Conservation (phyloP, 2,329 filamentous ascomycete species). For the Phialophora verrucosa region DNA sequence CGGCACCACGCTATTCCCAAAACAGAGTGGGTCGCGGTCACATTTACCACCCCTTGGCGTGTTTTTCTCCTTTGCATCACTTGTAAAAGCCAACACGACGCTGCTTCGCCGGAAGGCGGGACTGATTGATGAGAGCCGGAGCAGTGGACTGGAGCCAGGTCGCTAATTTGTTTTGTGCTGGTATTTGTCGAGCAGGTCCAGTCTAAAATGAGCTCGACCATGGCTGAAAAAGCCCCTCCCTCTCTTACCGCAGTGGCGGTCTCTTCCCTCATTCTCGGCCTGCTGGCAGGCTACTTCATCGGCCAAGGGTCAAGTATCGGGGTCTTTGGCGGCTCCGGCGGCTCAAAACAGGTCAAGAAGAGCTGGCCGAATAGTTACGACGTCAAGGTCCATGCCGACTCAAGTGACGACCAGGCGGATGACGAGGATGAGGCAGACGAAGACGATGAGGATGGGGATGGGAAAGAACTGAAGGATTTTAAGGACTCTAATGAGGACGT, state of each 20-base stretch:
- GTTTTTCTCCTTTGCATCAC: conserved; percentile 6
- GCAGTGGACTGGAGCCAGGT: neutral
- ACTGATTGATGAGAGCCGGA: conserved; percentile 7
- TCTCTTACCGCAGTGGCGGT: conserved; percentile 36
- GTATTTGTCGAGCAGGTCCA: neutral
- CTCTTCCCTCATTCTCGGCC: conserved; percentile 55
- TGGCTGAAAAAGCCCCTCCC: conserved; percentile 39
- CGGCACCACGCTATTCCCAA: no score
- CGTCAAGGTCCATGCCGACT: conserved; percentile 53
- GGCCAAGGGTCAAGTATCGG: conserved; percentile 71
- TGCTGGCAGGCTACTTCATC: conserved; percentile 78
- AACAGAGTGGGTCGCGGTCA: no score
- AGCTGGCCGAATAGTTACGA: conserved; percentile 63
- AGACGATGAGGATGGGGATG: conserved; percentile 66
- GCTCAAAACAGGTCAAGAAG: conserved; percentile 44
- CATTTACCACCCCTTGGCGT: conserved; percentile 7
- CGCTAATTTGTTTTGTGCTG: neutral
- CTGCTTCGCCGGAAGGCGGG: neutral
- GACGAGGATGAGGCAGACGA: conserved; percentile 51
- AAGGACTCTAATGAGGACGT: conserved; percentile 75
- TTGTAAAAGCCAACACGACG: neutral
- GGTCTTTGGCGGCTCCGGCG: conserved; percentile 60
- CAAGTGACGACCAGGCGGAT: conserved; percentile 47
- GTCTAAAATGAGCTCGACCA: neutral
- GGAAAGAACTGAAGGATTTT: conserved; percentile 54